These are phyloP conservation scores for Fusarium sp. DNA, from an alignment of 2,329 filamentous ascomycete genomes.

Conservation along the genomic window DNA sequence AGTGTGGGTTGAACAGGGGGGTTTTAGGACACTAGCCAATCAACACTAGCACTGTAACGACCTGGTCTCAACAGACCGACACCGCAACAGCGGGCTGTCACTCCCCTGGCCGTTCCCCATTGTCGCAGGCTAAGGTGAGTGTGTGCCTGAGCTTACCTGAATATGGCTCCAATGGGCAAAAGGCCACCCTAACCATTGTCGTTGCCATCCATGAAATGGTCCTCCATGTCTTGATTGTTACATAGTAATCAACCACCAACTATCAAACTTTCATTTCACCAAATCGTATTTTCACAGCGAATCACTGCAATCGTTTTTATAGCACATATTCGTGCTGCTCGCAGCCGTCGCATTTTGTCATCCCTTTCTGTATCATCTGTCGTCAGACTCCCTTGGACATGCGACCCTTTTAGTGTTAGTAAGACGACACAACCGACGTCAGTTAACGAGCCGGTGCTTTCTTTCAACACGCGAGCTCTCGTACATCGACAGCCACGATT, in stretches of 20 bases:
- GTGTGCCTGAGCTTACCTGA: slow-evolving; percentile 30
- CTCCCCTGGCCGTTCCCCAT: neutral
- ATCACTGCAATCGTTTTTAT: neutral
- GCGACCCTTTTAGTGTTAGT: slow-evolving; percentile 37
- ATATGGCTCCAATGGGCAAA: slow-evolving; percentile 32
- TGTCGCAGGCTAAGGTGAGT: slow-evolving; percentile 16
- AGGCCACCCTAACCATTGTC: slow-evolving; percentile 42
- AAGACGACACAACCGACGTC: slow-evolving; percentile 38
- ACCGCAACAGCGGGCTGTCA: slow-evolving; percentile 33
- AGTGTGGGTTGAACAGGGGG: neutral
- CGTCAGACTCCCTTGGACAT: slow-evolving; percentile 27
- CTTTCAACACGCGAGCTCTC: slow-evolving; percentile 18
- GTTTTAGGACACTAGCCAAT: slow-evolving; percentile 21
- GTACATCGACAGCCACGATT: slow-evolving; percentile 21
- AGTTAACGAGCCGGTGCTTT: slow-evolving; percentile 34
- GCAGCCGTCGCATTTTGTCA: neutral
- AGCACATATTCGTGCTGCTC: neutral
- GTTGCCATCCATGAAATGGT: neutral
- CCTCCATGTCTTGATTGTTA: slow-evolving; percentile 7
- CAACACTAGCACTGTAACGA: neutral
- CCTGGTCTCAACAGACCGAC: neutral
- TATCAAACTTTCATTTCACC: slow-evolving; percentile 11
- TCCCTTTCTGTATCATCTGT: neutral
- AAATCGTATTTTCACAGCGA: neutral
- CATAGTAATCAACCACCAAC: slow-evolving; percentile 22